phyloP scores from a whole-genome alignment of 805 yeast genomes.

The Pichia nakasei region DNA sequence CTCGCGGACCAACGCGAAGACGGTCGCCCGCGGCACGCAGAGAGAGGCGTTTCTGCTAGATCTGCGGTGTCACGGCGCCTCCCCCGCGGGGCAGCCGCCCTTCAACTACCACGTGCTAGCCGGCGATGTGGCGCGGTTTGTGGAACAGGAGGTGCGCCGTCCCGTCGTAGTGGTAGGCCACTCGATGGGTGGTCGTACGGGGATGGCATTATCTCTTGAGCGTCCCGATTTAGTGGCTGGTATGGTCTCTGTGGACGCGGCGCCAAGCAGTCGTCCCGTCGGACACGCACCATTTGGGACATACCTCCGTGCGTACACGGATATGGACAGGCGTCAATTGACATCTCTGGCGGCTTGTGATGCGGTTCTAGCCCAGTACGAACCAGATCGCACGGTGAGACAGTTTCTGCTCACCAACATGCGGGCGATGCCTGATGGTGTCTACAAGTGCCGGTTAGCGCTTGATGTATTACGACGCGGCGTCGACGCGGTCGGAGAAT shows the following conservation, averaged over 20 bases:
- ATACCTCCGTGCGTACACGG: slow-evolving; percentile 56
- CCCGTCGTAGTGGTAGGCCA: slow-evolving; percentile 68
- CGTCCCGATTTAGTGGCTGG: slow-evolving; percentile 52
- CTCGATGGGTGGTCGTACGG: slow-evolving; percentile 92
- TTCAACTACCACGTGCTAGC: slow-evolving; percentile 79
- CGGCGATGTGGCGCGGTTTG: slow-evolving; percentile 73
- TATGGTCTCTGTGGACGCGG: slow-evolving; percentile 78
- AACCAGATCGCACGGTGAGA: slow-evolving; percentile 49
- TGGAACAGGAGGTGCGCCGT: slow-evolving; percentile 34
- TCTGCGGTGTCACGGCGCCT: slow-evolving; percentile 85
- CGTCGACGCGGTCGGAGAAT: slow-evolving; percentile 59
- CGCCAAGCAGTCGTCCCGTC: slow-evolving; percentile 52
- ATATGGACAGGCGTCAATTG: slow-evolving; percentile 41
- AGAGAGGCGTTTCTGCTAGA: slow-evolving; percentile 60
- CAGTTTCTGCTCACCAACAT: slow-evolving; percentile 74
- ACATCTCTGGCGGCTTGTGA: slow-evolving; percentile 60
- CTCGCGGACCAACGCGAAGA: too few relatives aligned
- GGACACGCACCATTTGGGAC: slow-evolving; percentile 44
- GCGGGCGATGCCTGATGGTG: slow-evolving; percentile 25
- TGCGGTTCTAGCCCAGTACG: slow-evolving; percentile 51
- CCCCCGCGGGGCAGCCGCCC: slow-evolving; percentile 64
- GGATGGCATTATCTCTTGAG: slow-evolving; percentile 75
- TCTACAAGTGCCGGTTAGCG: slow-evolving; percentile 53
- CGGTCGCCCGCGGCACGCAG: slow-evolving; percentile 29
- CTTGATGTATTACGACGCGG: slow-evolving; percentile 57